Base-by-base conservation (phyloP, 2,329 filamentous ascomycete genomes). In the Trichoderma semiorbis region DNA sequence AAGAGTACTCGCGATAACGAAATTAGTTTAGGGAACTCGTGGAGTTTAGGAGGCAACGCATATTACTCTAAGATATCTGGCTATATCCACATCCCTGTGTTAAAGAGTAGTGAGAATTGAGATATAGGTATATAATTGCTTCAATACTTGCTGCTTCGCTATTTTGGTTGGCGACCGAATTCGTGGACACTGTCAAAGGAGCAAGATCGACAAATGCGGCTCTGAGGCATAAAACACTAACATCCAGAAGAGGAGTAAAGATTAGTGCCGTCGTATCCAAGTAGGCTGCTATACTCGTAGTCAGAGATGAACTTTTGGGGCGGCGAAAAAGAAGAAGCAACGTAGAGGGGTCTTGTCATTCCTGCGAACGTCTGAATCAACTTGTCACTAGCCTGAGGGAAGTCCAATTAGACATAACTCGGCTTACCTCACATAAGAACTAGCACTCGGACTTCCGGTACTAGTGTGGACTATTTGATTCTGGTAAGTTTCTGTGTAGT, bases 201-300 rank as follows among this genome's bases (percentile, higher is more conserved):
- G 39, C 16, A 4, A 18, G 3, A 0, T 43, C 16, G 39, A 43
- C 7, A 43, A 1, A 43, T 43, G 16, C 16, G 39, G 39, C 16
- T 43, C 39, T 3, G 16, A 43, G 7, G 7, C 39, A 43, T 0
- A n/a, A 3, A 0, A n/a, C 1, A 43, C 0, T 3, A n/a, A 0
- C 39, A 0, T n/a, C 39, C 39, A 43, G 7, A 18, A 18, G 36
- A 18, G 1, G 36, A 39, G 16, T n/a, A 4, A 43, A 43, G 7
- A 1, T 1, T 0, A n/a, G 16, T 43, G 39, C 0, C 39, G 7
- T 0, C 1, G 39, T 2, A 10, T 43, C 3, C 7, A 43, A 43
- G 3, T 0, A n/a, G 16, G 5, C 7, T 43, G 16, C 7, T 43
- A 43, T 43, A 43, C 1, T 43, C 16, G 1, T 2, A 43, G 1